phyloP scores from a whole-genome alignment of 2,329 filamentous ascomycete species.

The Chrysoporthe deuterocubensis region DNA sequence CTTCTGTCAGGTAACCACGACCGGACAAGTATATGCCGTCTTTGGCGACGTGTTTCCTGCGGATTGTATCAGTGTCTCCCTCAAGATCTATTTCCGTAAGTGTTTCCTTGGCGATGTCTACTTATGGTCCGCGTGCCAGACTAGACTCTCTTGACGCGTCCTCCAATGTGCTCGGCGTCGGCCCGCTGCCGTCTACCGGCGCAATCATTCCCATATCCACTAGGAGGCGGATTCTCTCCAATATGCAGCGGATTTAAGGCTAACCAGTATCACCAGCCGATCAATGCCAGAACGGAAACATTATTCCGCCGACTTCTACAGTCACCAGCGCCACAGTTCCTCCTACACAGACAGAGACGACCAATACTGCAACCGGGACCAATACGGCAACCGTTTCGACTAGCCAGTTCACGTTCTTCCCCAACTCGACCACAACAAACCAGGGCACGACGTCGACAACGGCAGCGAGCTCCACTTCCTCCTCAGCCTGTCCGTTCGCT shows the following conservation, averaged over 20 bases:
- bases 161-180: background rate
- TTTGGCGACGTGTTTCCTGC: background rate
- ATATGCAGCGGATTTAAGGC: background rate
- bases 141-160: background rate
- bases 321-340: background rate
- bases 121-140: background rate
- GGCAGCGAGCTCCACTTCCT: background rate
- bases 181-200: background rate
- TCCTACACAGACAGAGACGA: background rate
- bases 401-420: background rate
- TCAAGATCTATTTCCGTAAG: background rate
- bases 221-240: background rate
- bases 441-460: background rate
- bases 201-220: background rate
- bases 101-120: background rate
- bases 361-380: too few species aligned
- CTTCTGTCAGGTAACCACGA: background rate
- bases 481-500: background rate
- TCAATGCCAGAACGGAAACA: slow-evolving; percentile 1
- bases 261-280: background rate
- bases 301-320: background rate
- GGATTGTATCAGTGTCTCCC: background rate
- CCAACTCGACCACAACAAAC: background rate
- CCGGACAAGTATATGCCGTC: slow-evolving; percentile 3
- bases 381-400: background rate